Base-by-base conservation (phyloP, 176 grass and related monocot species). In the Oryza meyeriana region DNA sequence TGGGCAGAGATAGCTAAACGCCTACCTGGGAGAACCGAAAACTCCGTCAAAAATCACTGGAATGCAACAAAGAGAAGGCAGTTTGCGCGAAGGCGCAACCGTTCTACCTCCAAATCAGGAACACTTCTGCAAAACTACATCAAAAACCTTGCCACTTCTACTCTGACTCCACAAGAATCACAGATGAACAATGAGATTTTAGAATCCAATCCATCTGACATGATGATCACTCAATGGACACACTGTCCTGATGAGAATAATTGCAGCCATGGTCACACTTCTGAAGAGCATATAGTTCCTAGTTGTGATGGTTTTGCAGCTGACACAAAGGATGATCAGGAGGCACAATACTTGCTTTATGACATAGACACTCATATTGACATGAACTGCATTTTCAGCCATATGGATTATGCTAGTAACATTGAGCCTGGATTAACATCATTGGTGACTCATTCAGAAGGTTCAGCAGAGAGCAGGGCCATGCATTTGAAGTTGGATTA, bases 21-120 rank as follows among this genome's bases (percentile, higher is more conserved):
- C 34, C 85, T 99, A 58, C 92, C 91, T 2, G 96, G 96, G 18
- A 88, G 96, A 64, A 99, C 96, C 9, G 93, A 99, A 29, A 99
- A 99, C 77, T 95, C 96, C 16, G 89, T 99, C 47, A 99, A 99
- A 64, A 99, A 99, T 26, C 96, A 95, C 5, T 95, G 96, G 96
- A 99, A 99, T 61, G 93, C 96, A 59, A 99, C 96, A 10, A 99
- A 95, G 50, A 79, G 96, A 17, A 80, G 91, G 77, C 93, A 94
- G 20, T 91, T 99, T 50, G 85, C 89, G n/a, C 64, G 81, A 7
- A 70, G 85, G 34, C 57, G 87, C 27, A 84, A 68, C 72, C 89
- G 86, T n/a, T 39, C 26, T 13, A 86, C 66, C 85, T 88, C 87
- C 24, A 86, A 85, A n/a, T 74, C 88, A 72, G 80, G 86, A 8